Conservation (phyloP, 768 basidiomycete species). For the Mycena crocata region DNA sequence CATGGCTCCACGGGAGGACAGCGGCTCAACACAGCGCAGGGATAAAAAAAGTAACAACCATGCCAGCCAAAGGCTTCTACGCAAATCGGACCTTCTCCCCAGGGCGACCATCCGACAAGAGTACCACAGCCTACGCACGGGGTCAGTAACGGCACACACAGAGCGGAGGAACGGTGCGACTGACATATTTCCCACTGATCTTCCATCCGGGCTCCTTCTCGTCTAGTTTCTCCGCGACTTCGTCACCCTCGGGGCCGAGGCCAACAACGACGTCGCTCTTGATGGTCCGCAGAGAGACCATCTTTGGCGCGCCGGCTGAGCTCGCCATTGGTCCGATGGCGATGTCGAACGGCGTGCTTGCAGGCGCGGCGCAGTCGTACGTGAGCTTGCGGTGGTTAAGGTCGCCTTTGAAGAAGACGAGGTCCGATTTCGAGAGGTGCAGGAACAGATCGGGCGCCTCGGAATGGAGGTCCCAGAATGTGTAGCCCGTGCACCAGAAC, state of each 20-base stretch:
- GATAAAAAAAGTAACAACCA: neutral
- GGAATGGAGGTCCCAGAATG: slow-evolving; percentile 87
- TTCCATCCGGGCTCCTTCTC: slow-evolving; percentile 93
- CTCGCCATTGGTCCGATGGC: slow-evolving; percentile 95
- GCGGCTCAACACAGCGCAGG: neutral
- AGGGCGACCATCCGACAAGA: slow-evolving; percentile 88
- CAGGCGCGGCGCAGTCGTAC: slow-evolving; percentile 88
- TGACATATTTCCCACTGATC: slow-evolving; percentile 95
- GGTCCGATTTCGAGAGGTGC: slow-evolving; percentile 88
- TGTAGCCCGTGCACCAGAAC: slow-evolving; percentile 97
- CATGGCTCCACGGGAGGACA: neutral
- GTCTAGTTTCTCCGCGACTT: slow-evolving; percentile 82
- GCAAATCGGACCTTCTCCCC: slow-evolving; percentile 89
- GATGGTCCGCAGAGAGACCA: slow-evolving; percentile 90
- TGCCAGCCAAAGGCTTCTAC: slow-evolving; percentile 36
- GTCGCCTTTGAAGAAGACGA: slow-evolving; percentile 96
- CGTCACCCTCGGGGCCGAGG: slow-evolving; percentile 74
- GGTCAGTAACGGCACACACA: slow-evolving; percentile 6
- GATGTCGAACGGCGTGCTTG: slow-evolving; percentile 87
- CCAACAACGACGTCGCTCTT: slow-evolving; percentile 97
- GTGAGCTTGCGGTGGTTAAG: slow-evolving; percentile 93
- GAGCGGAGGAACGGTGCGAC: slow-evolving; percentile 44
- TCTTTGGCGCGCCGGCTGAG: slow-evolving; percentile 86
- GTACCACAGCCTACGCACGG: slow-evolving; percentile 78
- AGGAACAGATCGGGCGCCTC: slow-evolving; percentile 94